Base-by-base conservation (phyloP, 2,329 filamentous ascomycete species). In the Epichloe festucae region DNA sequence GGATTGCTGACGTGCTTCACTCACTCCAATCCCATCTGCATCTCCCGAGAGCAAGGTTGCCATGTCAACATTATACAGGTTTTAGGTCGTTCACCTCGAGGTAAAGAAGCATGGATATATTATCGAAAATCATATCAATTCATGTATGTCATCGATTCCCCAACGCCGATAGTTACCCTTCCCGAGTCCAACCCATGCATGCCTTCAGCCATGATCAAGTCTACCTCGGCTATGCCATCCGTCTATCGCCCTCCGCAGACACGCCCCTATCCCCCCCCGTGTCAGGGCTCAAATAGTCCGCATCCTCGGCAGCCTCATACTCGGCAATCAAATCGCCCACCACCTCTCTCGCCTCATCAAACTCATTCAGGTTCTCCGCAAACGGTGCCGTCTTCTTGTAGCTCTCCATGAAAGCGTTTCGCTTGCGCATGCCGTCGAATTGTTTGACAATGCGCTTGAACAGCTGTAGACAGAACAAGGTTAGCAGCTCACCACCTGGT, bases 361-460 rank as follows among this genome's bases (percentile, higher is more conserved):
- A 98, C 68, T 98, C 91, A 59, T 87, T 81, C 42, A 98, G 73
- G 43, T 90, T 93, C 58, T 97, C 91, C 0, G 88, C 77, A 68
- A 98, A 98, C 1, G 90, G 89, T 0, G 89, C 85, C 54, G 95
- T 94, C 67, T 93, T 93, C 72, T 95, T 97, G 72, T 98, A 98
- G 46, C 82, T 83, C 61, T 98, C 93, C 62, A 98, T 78, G 69
- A 97, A 98, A 48, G 93, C 93, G 66, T 97, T 97, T 49, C 91
- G 86, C 71, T 97, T 97, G 53, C 93, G 81, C 75, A 98, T 85
- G 27, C 87, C 84, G 61, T 95, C 90, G 69, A 97, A 98, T 65
- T 95, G 91, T 56, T 81, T 79, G 14, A 96, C 79, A 56, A 97
- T 95, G 44, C 91, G 82, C 67, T 94, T 95, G 75, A 98, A 98